A percentile compares a stretch with the other conserved stretches of the same genome.
Conservation (phyloP, 2,329 filamentous ascomycete genomes). For the Tolypocladium amazonense region DNA sequence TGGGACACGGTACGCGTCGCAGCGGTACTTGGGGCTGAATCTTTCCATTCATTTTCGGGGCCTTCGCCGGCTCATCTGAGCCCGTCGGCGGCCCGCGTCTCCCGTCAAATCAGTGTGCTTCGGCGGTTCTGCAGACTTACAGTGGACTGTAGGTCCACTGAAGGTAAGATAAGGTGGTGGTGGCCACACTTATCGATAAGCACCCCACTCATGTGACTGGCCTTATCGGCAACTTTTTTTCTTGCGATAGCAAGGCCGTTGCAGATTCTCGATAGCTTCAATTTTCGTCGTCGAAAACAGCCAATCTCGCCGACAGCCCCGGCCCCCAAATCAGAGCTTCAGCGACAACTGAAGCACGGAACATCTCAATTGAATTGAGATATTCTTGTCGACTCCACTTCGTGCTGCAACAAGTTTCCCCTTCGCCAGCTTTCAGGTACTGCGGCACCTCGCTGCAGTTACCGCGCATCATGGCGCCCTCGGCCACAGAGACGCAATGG, state of each 20-base stretch:
- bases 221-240: conserved; percentile 18
- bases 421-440: not conserved
- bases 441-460: not conserved
- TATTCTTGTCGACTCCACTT: no score
- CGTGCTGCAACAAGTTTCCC: not conserved
- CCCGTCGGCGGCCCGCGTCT: no score
- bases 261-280: conserved; percentile 16
- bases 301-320: not conserved
- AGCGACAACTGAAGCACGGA: not conserved
- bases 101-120: not conserved
- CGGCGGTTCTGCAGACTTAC: no score
- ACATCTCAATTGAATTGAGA: conserved; percentile 5
- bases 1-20: no score
- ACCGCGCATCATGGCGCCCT: conserved; percentile 37
- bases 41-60: not conserved
- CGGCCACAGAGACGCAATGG: conserved; percentile 61
- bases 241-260: conserved; percentile 4
- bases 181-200: conserved; percentile 18
- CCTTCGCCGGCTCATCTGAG: not conserved
- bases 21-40: not conserved
- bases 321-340: not conserved
- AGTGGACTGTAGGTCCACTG: no score
- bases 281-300: conserved; percentile 2
- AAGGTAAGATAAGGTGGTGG: no score
- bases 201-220: conserved; percentile 9